Percentiles rank a stretch among this genome's conserved stretches.
phyloP scores from a whole-genome alignment of 2,329 filamentous ascomycete species.

The Colletotrichum chrysophilum region DNA sequence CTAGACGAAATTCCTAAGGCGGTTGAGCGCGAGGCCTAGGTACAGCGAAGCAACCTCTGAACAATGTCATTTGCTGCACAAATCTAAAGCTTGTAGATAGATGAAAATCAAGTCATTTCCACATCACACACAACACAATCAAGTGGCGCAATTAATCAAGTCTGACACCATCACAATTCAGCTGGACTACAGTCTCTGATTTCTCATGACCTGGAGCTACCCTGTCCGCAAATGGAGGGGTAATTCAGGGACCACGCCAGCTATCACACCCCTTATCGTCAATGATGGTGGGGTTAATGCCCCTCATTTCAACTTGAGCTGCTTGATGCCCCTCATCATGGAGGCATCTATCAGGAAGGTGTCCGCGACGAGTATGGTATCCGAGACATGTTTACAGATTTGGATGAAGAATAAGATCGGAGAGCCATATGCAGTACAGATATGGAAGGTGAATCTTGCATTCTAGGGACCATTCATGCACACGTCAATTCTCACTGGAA shows the following conservation, averaged over 20 bases:
- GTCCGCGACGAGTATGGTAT: neutral
- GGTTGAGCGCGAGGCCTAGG: slow-evolving; percentile 27
- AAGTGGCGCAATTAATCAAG: neutral
- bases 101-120: neutral
- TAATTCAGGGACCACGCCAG: neutral
- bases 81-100: neutral
- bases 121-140: neutral
- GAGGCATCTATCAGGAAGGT: neutral
- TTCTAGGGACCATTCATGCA: neutral
- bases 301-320: neutral
- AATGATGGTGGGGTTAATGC: neutral
- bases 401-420: neutral
- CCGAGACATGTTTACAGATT: neutral
- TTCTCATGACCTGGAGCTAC: neutral
- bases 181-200: neutral
- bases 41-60: neutral
- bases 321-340: neutral
- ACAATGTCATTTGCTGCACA: neutral
- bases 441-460: neutral
- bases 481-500: neutral
- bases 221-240: neutral
- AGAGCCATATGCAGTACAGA: neutral
- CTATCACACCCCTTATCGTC: neutral
- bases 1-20: slow-evolving; percentile 42
- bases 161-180: neutral